Evolutionary conservation across 2,329 filamentous ascomycete genomes (phyloP), one percentile per base, ranked within the genome.

Genomic region (Venturiaceae sp.): DNA sequence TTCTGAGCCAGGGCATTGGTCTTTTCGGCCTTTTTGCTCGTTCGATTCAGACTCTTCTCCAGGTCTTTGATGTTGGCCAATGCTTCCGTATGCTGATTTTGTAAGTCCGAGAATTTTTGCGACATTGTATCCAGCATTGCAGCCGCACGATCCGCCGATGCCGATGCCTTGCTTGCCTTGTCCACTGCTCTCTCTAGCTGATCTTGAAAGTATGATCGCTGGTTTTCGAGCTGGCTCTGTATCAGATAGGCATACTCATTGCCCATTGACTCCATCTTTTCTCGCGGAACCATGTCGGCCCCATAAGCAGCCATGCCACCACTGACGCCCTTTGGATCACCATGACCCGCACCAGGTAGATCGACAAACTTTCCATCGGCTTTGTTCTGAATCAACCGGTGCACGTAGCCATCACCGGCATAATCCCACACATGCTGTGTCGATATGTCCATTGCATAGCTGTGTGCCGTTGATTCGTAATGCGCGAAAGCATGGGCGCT

Each of bases 341-440:
- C 76, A 60, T 26, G 32, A 21, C 60, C 59, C 0, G 70, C 69
- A 2, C 81, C 80, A 0, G 91, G 90, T n/a, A 96, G 79, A 71
- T 97, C 92, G 19, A 96, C 88, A 3, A 96, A 80, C 71, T 96
- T 96, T 26, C 90, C 90, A 69, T 96, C 91, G 9, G 90, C 86
- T 75, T 96, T 96, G 68, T 91, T 90, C 63, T 95, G 88, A 58
- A 99, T 95, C 55, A 97, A 83, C 9, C 94, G 86, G 72, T 99
- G 94, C 53, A 97, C 94, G 80, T 96, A 99, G 67, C 87, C 88
- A 68, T 99, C 94, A 4, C 90, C 91, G 0, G 89, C 90, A 63
- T 99, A 99, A 72, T 99, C 94, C 94, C 94, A 99, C 1, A 99
- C 92, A 65, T 96, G 87, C 70, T 99, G 92, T 0, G 91, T 95